Evolutionary conservation across 2,329 filamentous ascomycete genomes (phyloP).

Genomic region (Lasiodiplodia gonubiensis): DNA sequence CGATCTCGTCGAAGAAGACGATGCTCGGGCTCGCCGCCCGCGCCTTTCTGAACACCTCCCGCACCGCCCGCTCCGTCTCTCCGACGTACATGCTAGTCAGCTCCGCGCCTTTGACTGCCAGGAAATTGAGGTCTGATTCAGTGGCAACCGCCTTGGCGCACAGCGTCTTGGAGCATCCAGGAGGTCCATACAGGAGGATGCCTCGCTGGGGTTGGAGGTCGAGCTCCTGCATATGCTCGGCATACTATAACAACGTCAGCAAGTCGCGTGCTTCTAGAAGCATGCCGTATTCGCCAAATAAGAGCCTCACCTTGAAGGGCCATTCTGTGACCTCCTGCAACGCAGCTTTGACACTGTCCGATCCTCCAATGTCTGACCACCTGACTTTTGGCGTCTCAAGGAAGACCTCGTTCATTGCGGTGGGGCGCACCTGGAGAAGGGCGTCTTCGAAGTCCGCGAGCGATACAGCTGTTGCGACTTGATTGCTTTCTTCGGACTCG

Average conservation of each 20-base stretch:
- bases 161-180: conserved; percentile 93
- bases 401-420: conserved; percentile 87
- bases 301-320: conserved; percentile 57
- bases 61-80: conserved; percentile 85
- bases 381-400: conserved; percentile 83
- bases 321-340: conserved; percentile 64
- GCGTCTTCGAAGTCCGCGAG: conserved; percentile 67
- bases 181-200: conserved; percentile 87
- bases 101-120: conserved; percentile 92
- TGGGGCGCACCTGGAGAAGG: conserved; percentile 73
- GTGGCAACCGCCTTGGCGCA: conserved; percentile 90
- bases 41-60: conserved; percentile 85
- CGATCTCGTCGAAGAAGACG: conserved; percentile 97
- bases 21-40: conserved; percentile 86
- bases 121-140: conserved; percentile 89
- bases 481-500: not conserved
- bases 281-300: conserved; percentile 30
- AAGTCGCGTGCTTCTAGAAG: conserved; percentile 12
- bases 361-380: conserved; percentile 89
- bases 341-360: conserved; percentile 71
- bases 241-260: conserved; percentile 45
- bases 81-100: conserved; percentile 97
- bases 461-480: conserved; percentile 33
- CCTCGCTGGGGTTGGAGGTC: conserved; percentile 73
- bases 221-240: conserved; percentile 57